Evolutionary conservation across 2,329 filamentous ascomycete genomes (phyloP).

Genomic region (Basipetospora chlamydospora): DNA sequence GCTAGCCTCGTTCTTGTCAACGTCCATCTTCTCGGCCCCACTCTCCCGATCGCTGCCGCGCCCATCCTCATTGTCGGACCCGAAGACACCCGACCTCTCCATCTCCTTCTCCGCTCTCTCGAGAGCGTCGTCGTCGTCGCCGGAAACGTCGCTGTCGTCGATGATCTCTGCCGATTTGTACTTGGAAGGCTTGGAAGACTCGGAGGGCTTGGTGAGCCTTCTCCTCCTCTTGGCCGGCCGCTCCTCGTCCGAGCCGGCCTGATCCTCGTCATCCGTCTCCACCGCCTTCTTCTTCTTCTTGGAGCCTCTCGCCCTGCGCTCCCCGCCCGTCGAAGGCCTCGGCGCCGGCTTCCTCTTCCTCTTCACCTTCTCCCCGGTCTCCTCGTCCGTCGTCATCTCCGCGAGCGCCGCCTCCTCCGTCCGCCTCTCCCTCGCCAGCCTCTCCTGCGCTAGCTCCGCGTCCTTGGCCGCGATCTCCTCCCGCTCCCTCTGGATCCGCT

Average conservation of each 20-base stretch:
- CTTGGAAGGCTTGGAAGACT: conserved; percentile 40
- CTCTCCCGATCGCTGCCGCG: conserved; percentile 11
- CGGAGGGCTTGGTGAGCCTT: conserved; percentile 26
- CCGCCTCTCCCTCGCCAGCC: conserved; percentile 56
- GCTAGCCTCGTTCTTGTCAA: conserved; percentile 25
- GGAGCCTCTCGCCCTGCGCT: conserved; percentile 21
- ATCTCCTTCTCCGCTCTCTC: conserved; percentile 16
- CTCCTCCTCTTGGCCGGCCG: conserved; percentile 30
- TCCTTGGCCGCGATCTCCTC: conserved; percentile 66
- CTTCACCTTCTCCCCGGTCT: conserved; percentile 69
- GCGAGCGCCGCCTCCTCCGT: conserved; percentile 55
- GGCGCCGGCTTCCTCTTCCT: conserved; percentile 45
- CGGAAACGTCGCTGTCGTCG: conserved; percentile 57
- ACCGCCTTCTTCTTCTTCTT: conserved; percentile 40
- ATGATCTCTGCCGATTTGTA: conserved; percentile 80
- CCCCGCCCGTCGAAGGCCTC: conserved; percentile 19
- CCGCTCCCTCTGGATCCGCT: conserved; percentile 75
- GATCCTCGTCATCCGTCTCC: conserved; percentile 20
- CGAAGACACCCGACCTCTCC: conserved; percentile 10
- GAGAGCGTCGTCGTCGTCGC: conserved; percentile 17
- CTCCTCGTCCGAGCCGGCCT: conserved; percentile 26
- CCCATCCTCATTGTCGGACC: conserved; percentile 16
- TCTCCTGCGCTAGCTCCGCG: conserved; percentile 54
- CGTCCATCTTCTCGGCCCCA: conserved; percentile 34
- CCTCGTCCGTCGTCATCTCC: conserved; percentile 64